Evolutionary conservation across 768 basidiomycete genomes (phyloP).

Genomic region (Cystofilobasidium bisporidii): DNA sequence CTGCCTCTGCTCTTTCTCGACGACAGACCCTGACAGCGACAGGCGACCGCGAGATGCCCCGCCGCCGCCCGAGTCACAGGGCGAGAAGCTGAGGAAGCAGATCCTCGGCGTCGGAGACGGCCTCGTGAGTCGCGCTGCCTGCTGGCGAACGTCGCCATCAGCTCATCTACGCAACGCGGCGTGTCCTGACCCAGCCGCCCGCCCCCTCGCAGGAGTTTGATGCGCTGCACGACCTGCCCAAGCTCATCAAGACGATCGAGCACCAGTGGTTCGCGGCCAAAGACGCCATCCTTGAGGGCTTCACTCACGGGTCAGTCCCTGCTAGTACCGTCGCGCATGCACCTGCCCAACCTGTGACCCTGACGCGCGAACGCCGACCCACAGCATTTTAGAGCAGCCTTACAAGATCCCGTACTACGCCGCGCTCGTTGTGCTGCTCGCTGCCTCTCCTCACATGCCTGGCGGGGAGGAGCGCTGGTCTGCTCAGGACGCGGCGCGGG

Average conservation of each 20-base stretch:
- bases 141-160: not conserved
- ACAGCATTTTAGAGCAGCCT: conserved; percentile 64
- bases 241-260: conserved; percentile 35
- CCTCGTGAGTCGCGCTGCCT: not conserved
- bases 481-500: not conserved
- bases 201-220: conserved; percentile 37
- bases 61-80: conserved; percentile 20
- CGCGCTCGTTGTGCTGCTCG: conserved; percentile 60
- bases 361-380: not conserved
- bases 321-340: not conserved
- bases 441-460: conserved; percentile 18
- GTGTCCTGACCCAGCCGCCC: not conserved
- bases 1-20: no score
- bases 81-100: conserved; percentile 28
- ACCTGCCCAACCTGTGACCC: not conserved
- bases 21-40: not conserved
- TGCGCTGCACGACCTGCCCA: conserved; percentile 38
- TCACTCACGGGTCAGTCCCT: conserved; percentile 38
- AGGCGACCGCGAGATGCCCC: conserved; percentile 14
- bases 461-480: not conserved
- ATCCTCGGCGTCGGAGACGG: conserved; percentile 24
- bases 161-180: not conserved
- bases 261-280: conserved; percentile 36
- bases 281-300: conserved; percentile 38
- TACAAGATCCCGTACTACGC: conserved; percentile 89